A percentile compares a stretch with the other conserved stretches of the same genome.
phyloP scores from a whole-genome alignment of 106 monocot genomes.

The Allium sativum region DNA sequence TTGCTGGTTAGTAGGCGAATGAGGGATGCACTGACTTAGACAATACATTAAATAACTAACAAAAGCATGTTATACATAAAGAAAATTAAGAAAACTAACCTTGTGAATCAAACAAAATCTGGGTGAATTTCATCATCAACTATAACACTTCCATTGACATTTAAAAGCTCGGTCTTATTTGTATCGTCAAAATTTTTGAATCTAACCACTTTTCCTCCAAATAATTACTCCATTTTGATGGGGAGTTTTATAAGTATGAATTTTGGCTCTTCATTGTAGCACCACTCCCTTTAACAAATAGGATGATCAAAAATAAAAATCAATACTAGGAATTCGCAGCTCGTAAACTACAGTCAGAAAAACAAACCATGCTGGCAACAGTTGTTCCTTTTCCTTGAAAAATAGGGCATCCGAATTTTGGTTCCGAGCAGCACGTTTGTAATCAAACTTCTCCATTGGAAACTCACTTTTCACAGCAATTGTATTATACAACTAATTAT shows the following conservation, averaged over 20 bases:
- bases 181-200: background rate
- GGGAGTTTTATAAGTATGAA: background rate
- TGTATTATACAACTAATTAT: background rate
- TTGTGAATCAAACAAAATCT: constrained; percentile 6
- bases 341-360: background rate
- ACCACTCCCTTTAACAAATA: background rate
- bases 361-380: background rate
- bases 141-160: background rate
- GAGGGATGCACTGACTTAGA: no score
- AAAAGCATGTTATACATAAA: no score
- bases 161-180: background rate
- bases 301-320: background rate
- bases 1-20: no score
- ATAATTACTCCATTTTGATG: constrained; percentile 15
- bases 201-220: constrained; percentile 4
- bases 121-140: constrained; percentile 14
- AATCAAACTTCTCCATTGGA: background rate
- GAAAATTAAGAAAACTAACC: no score
- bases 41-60: no score
- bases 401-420: background rate
- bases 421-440: background rate
- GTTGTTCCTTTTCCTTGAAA: background rate
- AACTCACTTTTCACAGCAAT: background rate
- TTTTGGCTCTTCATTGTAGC: background rate
- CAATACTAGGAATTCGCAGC: background rate